Evolutionary conservation across 371 early-diverging fungal genomes (phyloP), one percentile per base, ranked within the genome.

Genomic region (Mortierella sp.): DNA sequence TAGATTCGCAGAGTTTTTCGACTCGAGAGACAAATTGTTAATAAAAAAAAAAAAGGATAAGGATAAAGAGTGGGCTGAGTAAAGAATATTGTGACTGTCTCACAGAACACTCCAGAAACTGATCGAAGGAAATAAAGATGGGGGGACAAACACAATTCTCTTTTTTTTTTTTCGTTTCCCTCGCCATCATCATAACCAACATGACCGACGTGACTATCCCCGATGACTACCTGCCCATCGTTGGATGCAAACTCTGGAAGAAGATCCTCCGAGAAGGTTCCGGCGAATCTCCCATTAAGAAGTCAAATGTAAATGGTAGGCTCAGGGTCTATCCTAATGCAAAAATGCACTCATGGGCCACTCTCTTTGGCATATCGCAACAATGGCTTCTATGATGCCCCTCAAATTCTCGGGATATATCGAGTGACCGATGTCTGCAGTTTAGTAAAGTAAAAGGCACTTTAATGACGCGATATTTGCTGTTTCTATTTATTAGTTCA

Each of bases 401-500:
- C 47, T 5, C 47, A n/a, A 47, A 17, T 47, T 47, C n/a, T n/a
- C 8, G 4, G 2, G 8, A 47, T 47, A 17, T 13, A 8, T 0
- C 47, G 6, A 6, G 17, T 8, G 31, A 2, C 2, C 34, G 10
- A 15, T 5, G 34, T 19, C 53, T 8, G 10, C 17, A 53, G 8
- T 0, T n/a, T 19, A 8, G 2, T n/a, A 3, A 47, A 29, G 13
- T 40, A 13, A 53, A 29, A 53, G 12, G 12, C 28, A 49, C n/a
- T 26, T 28, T 53, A 53, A 53, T 28, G 53, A 53, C 15, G 12
- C 13, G 53, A 9, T 10, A 53, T 26, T 53, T 53, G 53, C 53
- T 53, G 13, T 58, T 58, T 19, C n/a, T 32, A 29, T 31, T 2
- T 55, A n/a, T 0, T 70, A 19, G 92, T 96, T 86, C 96, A 96